phyloP scores from a whole-genome alignment of 805 yeast genomes.

The Ogataea corticis region DNA sequence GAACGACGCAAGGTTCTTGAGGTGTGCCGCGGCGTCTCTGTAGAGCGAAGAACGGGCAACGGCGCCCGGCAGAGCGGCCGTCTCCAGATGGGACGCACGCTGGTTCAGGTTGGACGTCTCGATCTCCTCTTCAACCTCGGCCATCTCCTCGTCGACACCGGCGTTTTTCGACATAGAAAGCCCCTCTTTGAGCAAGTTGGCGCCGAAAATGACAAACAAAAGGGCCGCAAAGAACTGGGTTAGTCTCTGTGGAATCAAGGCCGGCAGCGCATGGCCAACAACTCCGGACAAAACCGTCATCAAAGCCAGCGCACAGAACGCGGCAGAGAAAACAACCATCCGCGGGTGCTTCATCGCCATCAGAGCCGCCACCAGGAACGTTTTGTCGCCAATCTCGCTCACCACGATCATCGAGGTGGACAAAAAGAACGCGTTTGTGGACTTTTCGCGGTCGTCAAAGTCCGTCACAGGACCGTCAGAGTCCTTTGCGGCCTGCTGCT shows the following conservation, averaged over 20 bases:
- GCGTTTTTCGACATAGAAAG: slow-evolving; percentile 72
- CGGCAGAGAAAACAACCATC: slow-evolving; percentile 81
- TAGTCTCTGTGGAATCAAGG: slow-evolving; percentile 72
- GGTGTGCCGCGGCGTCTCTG: slow-evolving; percentile 31
- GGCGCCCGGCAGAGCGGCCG: slow-evolving; percentile 38
- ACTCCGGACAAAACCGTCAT: slow-evolving; percentile 93
- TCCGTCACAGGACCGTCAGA: slow-evolving; percentile 13
- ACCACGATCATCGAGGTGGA: slow-evolving; percentile 87
- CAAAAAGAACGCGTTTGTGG: slow-evolving; percentile 65
- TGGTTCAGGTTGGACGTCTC: slow-evolving; percentile 58
- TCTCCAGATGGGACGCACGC: slow-evolving; percentile 58
- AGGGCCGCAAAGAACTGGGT: slow-evolving; percentile 82
- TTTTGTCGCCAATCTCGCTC: slow-evolving; percentile 97
- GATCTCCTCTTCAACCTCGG: slow-evolving; percentile 95
- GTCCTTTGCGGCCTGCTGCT: slow-evolving; percentile 17
- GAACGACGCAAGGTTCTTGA: slow-evolving; percentile 57
- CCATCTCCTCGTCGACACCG: slow-evolving; percentile 93
- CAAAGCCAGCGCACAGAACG: slow-evolving; percentile 77
- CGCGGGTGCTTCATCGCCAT: slow-evolving; percentile 97
- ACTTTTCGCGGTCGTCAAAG: slow-evolving; percentile 14
- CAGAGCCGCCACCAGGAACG: slow-evolving; percentile 92
- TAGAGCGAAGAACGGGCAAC: slow-evolving; percentile 4
- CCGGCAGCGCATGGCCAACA: slow-evolving; percentile 89
- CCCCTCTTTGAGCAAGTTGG: slow-evolving; percentile 77
- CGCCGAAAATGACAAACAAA: slow-evolving; percentile 81